Conservation (phyloP, 805 yeast genomes). For the Candida odintsovae region DNA sequence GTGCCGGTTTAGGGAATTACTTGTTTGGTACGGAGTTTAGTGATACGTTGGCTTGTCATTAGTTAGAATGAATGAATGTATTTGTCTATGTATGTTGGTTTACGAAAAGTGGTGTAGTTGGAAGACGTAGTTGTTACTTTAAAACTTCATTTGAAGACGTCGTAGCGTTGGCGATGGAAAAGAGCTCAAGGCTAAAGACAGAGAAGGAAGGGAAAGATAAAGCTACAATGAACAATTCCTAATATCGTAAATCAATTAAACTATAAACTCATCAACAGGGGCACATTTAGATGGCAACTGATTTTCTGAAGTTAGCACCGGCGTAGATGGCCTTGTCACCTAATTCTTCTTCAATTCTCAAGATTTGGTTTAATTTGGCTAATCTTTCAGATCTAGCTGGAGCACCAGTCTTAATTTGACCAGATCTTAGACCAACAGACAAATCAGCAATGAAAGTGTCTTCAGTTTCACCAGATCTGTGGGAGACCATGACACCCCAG, state of each 20-base stretch:
- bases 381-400: conserved; percentile 99
- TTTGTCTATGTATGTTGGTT: not conserved
- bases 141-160: too few species aligned
- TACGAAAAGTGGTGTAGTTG: too few species aligned
- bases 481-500: conserved; percentile 99
- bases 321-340: conserved; percentile 97
- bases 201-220: not conserved
- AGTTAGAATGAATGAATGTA: not conserved
- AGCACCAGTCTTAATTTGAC: conserved; percentile 99
- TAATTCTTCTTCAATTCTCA: conserved; percentile 97
- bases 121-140: too few species aligned
- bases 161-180: too few species aligned
- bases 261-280: not conserved
- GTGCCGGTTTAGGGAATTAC: conserved; percentile 67
- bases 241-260: not conserved
- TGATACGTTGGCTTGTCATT: conserved; percentile 25
- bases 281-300: conserved; percentile 26
- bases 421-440: conserved; percentile 95
- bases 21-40: conserved; percentile 41
- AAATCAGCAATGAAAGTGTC: conserved; percentile 98
- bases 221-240: not conserved
- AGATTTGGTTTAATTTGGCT: conserved; percentile 97
- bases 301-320: conserved; percentile 78
- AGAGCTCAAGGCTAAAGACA: too few species aligned
- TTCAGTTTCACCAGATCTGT: conserved; percentile 99